Evolutionary conservation across 2,329 filamentous ascomycete genomes (phyloP).

Genomic region (Dothistroma pini): DNA sequence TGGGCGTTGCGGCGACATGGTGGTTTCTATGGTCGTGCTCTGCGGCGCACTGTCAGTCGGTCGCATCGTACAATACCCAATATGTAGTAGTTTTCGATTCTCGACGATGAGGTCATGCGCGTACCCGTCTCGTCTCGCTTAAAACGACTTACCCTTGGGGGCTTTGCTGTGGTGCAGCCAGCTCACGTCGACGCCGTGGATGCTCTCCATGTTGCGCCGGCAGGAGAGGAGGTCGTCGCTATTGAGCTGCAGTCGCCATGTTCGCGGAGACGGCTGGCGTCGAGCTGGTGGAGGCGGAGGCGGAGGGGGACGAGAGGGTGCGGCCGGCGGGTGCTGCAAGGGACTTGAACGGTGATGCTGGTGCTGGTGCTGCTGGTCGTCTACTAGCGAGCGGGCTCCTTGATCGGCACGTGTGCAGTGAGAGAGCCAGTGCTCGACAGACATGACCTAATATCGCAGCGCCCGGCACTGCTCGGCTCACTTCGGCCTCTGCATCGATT

Average conservation of each 20-base stretch:
- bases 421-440: not conserved
- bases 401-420: not conserved
- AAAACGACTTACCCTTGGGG: constrained; percentile 15
- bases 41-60: not conserved
- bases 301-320: not conserved
- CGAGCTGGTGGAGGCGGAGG: not conserved
- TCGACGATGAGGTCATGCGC: constrained; percentile 6
- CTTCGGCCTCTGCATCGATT: not conserved
- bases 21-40: constrained; percentile 10
- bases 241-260: constrained; percentile 19
- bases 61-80: not conserved
- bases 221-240: constrained; percentile 10
- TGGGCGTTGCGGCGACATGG: not conserved
- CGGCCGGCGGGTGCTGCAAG: not conserved
- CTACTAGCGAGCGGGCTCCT: not conserved
- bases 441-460: not conserved
- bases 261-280: not conserved
- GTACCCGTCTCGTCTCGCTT: constrained; percentile 2
- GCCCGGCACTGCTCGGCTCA: not conserved
- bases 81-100: too few relatives aligned
- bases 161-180: constrained; percentile 21
- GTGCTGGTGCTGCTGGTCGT: not conserved
- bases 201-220: constrained; percentile 20
- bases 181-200: constrained; percentile 25
- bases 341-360: not conserved